These are phyloP conservation scores for Puccinia novopanici DNA, from an alignment of 1,284 basidiomycete genomes.

Conservation along the genomic window DNA sequence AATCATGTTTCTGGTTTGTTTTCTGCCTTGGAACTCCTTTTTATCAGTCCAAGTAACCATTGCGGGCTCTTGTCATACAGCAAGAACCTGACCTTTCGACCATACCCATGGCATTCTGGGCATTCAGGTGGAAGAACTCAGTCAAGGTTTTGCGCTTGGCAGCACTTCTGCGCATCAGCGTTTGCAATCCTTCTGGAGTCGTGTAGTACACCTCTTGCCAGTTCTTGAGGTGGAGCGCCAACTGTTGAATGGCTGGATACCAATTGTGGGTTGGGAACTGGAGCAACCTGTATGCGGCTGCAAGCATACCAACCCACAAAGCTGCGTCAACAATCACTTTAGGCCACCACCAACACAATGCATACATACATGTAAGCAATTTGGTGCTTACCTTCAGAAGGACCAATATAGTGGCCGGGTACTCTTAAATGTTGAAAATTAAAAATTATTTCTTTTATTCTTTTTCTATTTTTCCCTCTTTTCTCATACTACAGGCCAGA, in stretches of 20 bases:
- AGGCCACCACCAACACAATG: no score
- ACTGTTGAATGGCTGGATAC: background rate
- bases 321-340: no score
- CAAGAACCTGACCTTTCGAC: background rate
- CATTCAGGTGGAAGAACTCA: background rate
- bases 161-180: background rate
- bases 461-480: no score
- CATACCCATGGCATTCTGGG: background rate
- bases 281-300: background rate
- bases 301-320: background rate
- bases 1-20: background rate
- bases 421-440: no score
- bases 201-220: no score
- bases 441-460: no score
- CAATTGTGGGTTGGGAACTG: background rate
- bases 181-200: background rate
- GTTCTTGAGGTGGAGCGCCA: background rate
- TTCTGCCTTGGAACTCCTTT: background rate
- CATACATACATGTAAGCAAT: background rate
- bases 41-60: background rate
- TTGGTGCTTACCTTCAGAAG: background rate
- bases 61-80: background rate
- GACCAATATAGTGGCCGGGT: background rate
- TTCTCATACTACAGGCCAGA: no score
- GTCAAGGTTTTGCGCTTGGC: background rate